These are phyloP conservation scores for Yamadazyma aaseri DNA, from an alignment of 1,139 yeast genomes.

Conservation along the genomic window DNA sequence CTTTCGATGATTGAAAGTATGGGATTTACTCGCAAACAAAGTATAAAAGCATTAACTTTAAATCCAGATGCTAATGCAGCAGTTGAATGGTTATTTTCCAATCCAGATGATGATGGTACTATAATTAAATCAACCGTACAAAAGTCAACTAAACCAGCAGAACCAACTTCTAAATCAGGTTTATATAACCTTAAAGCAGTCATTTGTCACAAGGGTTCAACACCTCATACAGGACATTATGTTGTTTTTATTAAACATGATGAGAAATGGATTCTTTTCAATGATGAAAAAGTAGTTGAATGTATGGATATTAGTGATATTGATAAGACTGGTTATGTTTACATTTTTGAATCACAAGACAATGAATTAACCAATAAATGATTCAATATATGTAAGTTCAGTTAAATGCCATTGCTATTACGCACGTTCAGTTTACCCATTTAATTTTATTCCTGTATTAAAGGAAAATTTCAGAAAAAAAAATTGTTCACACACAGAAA, in stretches of 20 bases:
- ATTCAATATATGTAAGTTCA: too few relatives aligned
- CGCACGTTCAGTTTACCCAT: too few relatives aligned
- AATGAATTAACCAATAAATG: too few relatives aligned
- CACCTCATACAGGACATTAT: constrained; percentile 95
- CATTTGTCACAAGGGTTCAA: constrained; percentile 90
- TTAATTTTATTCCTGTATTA: too few relatives aligned
- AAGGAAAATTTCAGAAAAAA: too few relatives aligned
- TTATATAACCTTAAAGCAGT: constrained; percentile 64
- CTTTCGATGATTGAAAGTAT: constrained; percentile 57
- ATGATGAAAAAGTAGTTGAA: constrained; percentile 88
- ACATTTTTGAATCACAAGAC: constrained; percentile 34
- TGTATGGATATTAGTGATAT: constrained; percentile 67
- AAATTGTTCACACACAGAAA: background rate
- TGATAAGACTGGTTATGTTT: constrained; percentile 62
- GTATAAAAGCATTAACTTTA: constrained; percentile 66
- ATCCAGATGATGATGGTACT: constrained; percentile 61
- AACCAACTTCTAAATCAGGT: constrained; percentile 4
- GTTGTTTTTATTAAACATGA: constrained; percentile 69
- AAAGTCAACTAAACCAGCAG: constrained; percentile 16
- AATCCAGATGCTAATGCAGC: constrained; percentile 68
- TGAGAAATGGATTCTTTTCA: constrained; percentile 78
- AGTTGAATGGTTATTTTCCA: constrained; percentile 83
- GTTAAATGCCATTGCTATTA: too few relatives aligned
- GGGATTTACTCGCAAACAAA: constrained; percentile 72
- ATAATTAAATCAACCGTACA: constrained; percentile 16